phyloP scores from a whole-genome alignment of 2,329 filamentous ascomycete species.

The Aciculosporium take region DNA sequence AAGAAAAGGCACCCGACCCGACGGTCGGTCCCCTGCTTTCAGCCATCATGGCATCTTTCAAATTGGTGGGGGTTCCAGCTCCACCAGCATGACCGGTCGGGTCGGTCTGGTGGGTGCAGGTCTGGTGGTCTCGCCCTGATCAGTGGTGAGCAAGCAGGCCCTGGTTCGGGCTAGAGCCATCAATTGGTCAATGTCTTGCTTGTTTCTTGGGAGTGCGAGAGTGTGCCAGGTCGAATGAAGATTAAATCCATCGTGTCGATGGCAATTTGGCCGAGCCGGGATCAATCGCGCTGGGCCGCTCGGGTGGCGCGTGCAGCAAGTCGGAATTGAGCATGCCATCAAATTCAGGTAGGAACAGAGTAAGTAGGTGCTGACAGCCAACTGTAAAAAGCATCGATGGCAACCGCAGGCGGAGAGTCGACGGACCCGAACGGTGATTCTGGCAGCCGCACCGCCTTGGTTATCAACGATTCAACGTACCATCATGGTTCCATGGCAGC shows the following conservation, averaged over 20 bases:
- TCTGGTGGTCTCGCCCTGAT: background rate
- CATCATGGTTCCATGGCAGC: constrained; percentile 1
- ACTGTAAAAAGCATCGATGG: too few species aligned
- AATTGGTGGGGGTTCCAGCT: background rate
- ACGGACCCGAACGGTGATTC: background rate
- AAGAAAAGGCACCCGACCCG: background rate
- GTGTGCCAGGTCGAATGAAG: constrained; percentile 1
- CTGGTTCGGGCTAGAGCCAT: background rate
- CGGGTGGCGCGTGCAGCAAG: constrained; percentile 4
- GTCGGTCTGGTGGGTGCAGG: background rate
- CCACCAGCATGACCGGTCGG: background rate
- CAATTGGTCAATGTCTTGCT: background rate
- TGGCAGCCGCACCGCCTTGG: background rate
- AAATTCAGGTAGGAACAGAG: too few species aligned
- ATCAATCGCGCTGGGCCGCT: background rate
- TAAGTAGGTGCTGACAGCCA: too few species aligned
- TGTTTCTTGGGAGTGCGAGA: too few species aligned
- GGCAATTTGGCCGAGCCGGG: too few species aligned
- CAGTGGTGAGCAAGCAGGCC: background rate
- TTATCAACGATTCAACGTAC: background rate
- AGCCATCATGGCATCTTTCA: constrained; percentile 4
- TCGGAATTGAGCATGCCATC: background rate
- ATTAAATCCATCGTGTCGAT: too few species aligned
- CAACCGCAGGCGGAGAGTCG: too few species aligned
- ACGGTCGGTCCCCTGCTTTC: constrained; percentile 3